Base-by-base conservation (phyloP, 2,329 filamentous ascomycete species). In the Lachnellula occidentalis region DNA sequence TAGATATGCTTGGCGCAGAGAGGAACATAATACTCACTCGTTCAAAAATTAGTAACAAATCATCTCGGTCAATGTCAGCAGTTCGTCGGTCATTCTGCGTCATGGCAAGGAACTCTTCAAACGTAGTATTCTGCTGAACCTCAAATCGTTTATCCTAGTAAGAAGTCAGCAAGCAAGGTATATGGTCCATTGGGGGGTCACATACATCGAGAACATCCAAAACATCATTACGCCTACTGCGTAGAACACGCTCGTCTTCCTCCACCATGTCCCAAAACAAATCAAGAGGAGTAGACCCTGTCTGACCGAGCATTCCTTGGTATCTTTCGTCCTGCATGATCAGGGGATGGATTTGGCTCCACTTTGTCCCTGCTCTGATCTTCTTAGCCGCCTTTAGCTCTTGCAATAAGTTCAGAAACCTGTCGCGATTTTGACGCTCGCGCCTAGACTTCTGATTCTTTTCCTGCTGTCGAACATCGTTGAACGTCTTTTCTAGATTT, bases 231-330 rank as follows among this genome's bases (percentile, higher is more conserved):
- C 90, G 81, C 48, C 87, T 86, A 48, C 83, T 85, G 58, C 92
- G 86, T 47, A 96, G 76, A n/a, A 86, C 85, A 55, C 88, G 84
- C 67, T 99, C 92, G 70, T 97, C 91, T 70, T 96, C 91, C 70
- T 97, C 94, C 24, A 97, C 80, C 47, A 92, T 77, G 69, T 99
- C 94, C 90, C 92, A 96, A 75, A 99, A 97, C 6, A 99, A 77
- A 66, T 97, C 91, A 61, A 96, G 79, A 14, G 94, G 90, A 4
- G 83, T 88, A 4, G 92, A 96, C 53, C 92, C 92, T 55, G 81
- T 73, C 68, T 95, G 90, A 50, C 91, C 92, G 56, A 92, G 80
- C 78, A 96, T 90, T 60, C 83, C 85, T 64, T 78, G 79, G 72
- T 96, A 97, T 61, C 92, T 88, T 47, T 86, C 80, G 66, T 99